These are phyloP conservation scores for Niveomyces coronatus DNA, from an alignment of 2,329 filamentous ascomycete genomes.

Conservation along the genomic window DNA sequence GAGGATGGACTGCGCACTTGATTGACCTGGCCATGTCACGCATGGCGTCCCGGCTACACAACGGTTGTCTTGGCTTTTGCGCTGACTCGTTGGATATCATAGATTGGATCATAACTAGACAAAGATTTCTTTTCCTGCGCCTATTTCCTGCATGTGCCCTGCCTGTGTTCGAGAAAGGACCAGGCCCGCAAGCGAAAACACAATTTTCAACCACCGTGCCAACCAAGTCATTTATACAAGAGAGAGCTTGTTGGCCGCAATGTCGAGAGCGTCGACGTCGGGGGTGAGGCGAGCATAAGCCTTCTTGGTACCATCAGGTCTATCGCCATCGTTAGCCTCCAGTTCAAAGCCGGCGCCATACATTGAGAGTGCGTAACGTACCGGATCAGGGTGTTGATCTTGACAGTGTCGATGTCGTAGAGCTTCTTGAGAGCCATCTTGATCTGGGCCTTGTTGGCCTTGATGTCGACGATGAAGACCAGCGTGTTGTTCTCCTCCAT, in stretches of 20 bases:
- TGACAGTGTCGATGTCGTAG: slow-evolving; percentile 95
- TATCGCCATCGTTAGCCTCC: slow-evolving; percentile 24
- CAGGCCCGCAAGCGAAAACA: slow-evolving; percentile 23
- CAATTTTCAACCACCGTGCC: slow-evolving; percentile 11
- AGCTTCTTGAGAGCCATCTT: slow-evolving; percentile 97
- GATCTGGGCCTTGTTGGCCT: slow-evolving; percentile 99
- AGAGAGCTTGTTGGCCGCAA: slow-evolving; percentile 96
- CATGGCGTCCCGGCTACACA: too few species aligned
- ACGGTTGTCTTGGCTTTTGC: too few species aligned
- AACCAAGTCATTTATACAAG: slow-evolving; percentile 63
- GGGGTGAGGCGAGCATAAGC: slow-evolving; percentile 90
- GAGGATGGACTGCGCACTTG: too few species aligned
- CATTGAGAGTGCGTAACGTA: slow-evolving; percentile 32
- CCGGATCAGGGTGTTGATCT: slow-evolving; percentile 99
- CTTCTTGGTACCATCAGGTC: slow-evolving; percentile 97
- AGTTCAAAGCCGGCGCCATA: not conserved
- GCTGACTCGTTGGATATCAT: slow-evolving; percentile 21
- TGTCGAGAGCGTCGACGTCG: slow-evolving; percentile 97
- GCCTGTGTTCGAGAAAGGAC: slow-evolving; percentile 26
- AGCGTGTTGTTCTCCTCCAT: slow-evolving; percentile 99
- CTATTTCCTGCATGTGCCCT: slow-evolving; percentile 8
- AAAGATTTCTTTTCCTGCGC: slow-evolving; percentile 6
- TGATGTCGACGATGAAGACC: slow-evolving; percentile 92
- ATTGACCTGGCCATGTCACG: too few species aligned
- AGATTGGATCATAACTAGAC: slow-evolving; percentile 16